phyloP scores from a whole-genome alignment of 2,329 filamentous ascomycete genomes.

The Clonostachys solani region DNA sequence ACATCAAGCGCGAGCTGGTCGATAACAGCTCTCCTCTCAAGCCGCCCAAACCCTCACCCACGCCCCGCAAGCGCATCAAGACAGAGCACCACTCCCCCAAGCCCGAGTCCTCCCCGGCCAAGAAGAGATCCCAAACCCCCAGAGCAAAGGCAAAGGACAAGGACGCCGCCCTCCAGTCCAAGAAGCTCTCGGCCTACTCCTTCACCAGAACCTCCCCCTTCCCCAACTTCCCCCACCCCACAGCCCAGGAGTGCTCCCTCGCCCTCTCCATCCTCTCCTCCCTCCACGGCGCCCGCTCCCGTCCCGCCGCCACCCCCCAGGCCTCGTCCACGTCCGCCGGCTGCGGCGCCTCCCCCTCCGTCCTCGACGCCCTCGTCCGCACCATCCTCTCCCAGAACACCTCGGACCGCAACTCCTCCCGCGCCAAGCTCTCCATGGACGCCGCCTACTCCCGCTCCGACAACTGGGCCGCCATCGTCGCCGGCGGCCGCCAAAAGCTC shows the following conservation, averaged over 20 bases:
- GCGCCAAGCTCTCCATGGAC: conserved; percentile 50
- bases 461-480: conserved; percentile 33
- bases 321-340: conserved; percentile 62
- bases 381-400: conserved; percentile 51
- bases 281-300: conserved; percentile 59
- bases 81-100: background rate
- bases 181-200: conserved; percentile 36
- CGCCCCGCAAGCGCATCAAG: background rate
- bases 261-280: conserved; percentile 62
- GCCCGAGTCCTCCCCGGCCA: conserved; percentile 1
- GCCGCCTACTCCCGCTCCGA: conserved; percentile 34
- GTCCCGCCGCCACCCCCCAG: conserved; percentile 55
- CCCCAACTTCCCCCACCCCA: conserved; percentile 62
- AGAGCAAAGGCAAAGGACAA: conserved; percentile 5
- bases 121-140: conserved; percentile 2
- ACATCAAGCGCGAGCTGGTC: background rate
- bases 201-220: conserved; percentile 53
- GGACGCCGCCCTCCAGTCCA: conserved; percentile 24
- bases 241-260: conserved; percentile 60
- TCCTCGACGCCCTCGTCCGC: conserved; percentile 46
- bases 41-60: background rate
- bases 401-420: conserved; percentile 50
- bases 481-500: conserved; percentile 31
- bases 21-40: background rate
- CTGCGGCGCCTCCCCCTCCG: conserved; percentile 44